These are phyloP conservation scores for Corymbia maculata DNA, from an alignment of 345 rosid species.

Conservation along the genomic window DNA sequence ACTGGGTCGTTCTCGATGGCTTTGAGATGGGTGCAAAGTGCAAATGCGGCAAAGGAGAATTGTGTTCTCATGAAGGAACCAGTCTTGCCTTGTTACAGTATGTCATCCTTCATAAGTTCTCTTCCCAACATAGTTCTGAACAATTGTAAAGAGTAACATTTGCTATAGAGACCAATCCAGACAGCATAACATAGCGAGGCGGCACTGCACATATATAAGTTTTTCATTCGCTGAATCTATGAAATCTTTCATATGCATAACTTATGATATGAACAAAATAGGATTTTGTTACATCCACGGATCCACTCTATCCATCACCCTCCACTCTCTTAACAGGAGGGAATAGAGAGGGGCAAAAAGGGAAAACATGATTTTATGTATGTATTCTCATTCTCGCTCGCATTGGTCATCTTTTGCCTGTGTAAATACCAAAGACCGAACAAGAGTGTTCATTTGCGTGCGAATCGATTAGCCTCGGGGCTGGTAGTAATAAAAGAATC, in stretches of 20 bases:
- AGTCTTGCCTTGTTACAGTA: neutral
- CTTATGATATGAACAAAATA: neutral
- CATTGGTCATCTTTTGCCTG: neutral
- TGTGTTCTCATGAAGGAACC: neutral
- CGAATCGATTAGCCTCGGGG: neutral
- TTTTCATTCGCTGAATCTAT: neutral
- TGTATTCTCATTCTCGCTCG: neutral
- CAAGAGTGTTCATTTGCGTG: neutral
- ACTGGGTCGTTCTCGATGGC: neutral
- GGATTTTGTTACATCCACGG: neutral
- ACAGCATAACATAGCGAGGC: neutral
- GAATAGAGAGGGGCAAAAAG: neutral
- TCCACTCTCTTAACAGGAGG: neutral
- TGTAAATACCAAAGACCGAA: neutral
- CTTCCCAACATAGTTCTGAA: neutral
- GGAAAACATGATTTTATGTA: neutral
- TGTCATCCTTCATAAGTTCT: neutral
- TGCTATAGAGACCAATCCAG: neutral
- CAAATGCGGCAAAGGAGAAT: neutral
- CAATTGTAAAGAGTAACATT: neutral
- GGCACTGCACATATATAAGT: neutral
- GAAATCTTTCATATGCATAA: neutral
- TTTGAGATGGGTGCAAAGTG: neutral
- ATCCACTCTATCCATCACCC: neutral
- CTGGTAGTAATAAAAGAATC: neutral